These are phyloP conservation scores for Ophiostoma sp. DNA, from an alignment of 2,329 filamentous ascomycete species.

Conservation along the genomic window DNA sequence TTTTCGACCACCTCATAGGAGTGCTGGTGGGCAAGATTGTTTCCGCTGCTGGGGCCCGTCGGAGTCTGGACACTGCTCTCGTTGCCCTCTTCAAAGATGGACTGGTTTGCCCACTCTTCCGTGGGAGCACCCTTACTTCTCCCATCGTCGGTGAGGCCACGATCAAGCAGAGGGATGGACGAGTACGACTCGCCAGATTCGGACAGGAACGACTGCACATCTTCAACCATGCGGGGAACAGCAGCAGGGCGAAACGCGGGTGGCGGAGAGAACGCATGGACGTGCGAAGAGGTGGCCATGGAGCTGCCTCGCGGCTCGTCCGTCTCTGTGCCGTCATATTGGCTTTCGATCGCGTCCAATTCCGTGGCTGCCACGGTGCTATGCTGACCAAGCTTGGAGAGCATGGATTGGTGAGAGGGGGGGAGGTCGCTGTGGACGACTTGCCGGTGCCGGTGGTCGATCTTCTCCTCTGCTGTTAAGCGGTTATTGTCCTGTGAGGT, in stretches of 20 bases:
- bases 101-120: slow-evolving; percentile 56
- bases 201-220: slow-evolving; percentile 52
- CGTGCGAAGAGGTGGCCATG: slow-evolving; percentile 19
- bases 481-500: slow-evolving; percentile 30
- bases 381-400: background rate
- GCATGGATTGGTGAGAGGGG: background rate
- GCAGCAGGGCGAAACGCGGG: slow-evolving; percentile 12
- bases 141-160: slow-evolving; percentile 58
- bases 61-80: slow-evolving; percentile 33
- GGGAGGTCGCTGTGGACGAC: slow-evolving; percentile 39
- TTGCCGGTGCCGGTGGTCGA: slow-evolving; percentile 49
- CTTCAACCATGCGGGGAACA: slow-evolving; percentile 36
- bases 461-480: slow-evolving; percentile 43
- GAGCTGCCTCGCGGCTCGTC: slow-evolving; percentile 20
- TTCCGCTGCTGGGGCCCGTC: slow-evolving; percentile 26
- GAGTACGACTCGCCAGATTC: slow-evolving; percentile 73
- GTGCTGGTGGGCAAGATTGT: slow-evolving; percentile 38
- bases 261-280: slow-evolving; percentile 16
- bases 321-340: background rate
- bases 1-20: slow-evolving; percentile 58
- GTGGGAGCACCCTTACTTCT: slow-evolving; percentile 42
- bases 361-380: background rate
- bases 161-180: slow-evolving; percentile 74
- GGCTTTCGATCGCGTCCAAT: background rate
- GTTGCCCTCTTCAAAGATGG: slow-evolving; percentile 52